Conservation (phyloP, 495 filamentous ascomycete genomes). For the Penicillium tannophilum region DNA sequence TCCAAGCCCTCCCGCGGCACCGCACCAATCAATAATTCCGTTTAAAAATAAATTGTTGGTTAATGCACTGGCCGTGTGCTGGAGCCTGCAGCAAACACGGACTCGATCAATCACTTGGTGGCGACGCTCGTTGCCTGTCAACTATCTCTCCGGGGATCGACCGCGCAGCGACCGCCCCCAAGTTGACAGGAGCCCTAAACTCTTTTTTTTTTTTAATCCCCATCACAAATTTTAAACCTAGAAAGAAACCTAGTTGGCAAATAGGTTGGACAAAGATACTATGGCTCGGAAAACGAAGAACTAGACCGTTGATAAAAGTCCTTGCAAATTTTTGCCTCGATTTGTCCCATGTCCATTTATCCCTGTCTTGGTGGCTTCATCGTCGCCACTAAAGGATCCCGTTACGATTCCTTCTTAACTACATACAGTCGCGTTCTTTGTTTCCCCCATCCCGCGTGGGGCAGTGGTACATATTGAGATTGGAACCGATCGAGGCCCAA, state of each 20-base stretch:
- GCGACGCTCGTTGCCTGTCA: conserved; percentile 15
- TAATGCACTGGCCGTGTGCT: conserved; percentile 35
- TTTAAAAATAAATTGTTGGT: conserved; percentile 19
- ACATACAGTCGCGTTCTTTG: conserved; percentile 15
- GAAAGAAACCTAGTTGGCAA: not conserved
- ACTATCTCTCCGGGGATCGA: conserved; percentile 33
- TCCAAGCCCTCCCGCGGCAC: conserved; percentile 14
- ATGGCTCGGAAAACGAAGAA: not conserved
- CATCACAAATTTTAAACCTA: not conserved
- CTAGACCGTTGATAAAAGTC: not conserved
- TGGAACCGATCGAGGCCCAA: conserved; percentile 11
- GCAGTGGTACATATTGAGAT: conserved; percentile 17
- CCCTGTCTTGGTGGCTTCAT: conserved; percentile 7
- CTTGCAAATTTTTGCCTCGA: not conserved
- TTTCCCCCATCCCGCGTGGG: conserved; percentile 30
- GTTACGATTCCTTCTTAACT: not conserved
- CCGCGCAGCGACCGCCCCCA: conserved; percentile 28
- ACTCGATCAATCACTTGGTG: conserved; percentile 27
- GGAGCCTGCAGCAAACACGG: conserved; percentile 23
- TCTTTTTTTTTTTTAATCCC: conserved; percentile 5
- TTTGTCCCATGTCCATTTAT: not conserved
- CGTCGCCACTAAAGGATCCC: conserved; percentile 3
- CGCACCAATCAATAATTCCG: conserved; percentile 26
- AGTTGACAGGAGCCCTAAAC: conserved; percentile 30
- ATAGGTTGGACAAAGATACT: not conserved